These are phyloP conservation scores for Rubia balearica DNA, from an alignment of 305 asterid species.

Conservation along the genomic window DNA sequence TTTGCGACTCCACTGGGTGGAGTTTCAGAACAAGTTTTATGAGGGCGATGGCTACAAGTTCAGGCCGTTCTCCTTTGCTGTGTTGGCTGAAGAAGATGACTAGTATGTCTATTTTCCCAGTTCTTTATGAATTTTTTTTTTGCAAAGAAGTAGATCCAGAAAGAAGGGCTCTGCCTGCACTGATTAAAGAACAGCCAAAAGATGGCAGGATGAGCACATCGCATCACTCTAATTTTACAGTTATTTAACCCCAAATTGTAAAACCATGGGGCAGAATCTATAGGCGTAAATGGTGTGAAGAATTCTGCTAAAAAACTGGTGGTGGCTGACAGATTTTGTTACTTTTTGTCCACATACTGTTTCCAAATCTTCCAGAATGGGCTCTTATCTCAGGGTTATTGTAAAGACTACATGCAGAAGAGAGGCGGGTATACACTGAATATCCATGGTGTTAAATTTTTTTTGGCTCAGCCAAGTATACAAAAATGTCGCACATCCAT, in stretches of 20 bases:
- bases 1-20: conserved; percentile 97
- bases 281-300: conserved; percentile 23
- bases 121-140: conserved; percentile 22
- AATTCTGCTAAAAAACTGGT: conserved; percentile 13
- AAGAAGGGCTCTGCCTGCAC: conserved; percentile 18
- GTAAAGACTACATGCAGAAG: conserved; percentile 15
- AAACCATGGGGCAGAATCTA: conserved; percentile 22
- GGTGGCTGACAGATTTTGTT: conserved; percentile 22
- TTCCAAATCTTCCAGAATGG: conserved; percentile 10
- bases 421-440: conserved; percentile 21
- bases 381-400: conserved; percentile 11
- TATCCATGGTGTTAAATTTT: conserved; percentile 19
- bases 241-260: conserved; percentile 32
- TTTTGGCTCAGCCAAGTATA: conserved; percentile 10
- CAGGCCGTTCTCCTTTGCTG: conserved; percentile 75
- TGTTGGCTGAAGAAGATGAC: conserved; percentile 49
- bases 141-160: conserved; percentile 24
- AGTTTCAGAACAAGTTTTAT: conserved; percentile 87
- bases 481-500: conserved; percentile 5
- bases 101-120: conserved; percentile 25
- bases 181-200: conserved; percentile 8
- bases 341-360: conserved; percentile 11
- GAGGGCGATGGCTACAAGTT: conserved; percentile 90
- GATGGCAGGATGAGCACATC: conserved; percentile 15
- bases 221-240: conserved; percentile 27